phyloP scores from a whole-genome alignment of 345 rosid species.

The Corchorus capsularis region DNA sequence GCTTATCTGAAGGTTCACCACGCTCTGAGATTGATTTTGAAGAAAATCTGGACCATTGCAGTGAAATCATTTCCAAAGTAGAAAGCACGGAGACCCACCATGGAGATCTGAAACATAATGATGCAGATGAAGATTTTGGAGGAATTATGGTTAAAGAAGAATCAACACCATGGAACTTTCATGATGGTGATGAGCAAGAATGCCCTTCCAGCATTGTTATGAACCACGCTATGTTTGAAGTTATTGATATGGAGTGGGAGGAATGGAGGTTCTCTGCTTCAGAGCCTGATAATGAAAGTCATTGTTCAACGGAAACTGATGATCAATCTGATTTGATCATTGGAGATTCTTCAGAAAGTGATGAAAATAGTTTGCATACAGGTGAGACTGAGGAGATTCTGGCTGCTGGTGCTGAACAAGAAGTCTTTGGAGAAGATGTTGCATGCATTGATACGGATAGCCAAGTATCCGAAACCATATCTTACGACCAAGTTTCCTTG shows the following conservation, averaged over 20 bases:
- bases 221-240: conserved; percentile 30
- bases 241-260: conserved; percentile 55
- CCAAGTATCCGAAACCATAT: conserved; percentile 19
- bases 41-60: conserved; percentile 13
- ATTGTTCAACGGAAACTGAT: conserved; percentile 27
- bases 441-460: conserved; percentile 25
- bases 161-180: conserved; percentile 4
- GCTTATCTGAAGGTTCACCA: conserved; percentile 42
- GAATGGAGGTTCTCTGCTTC: conserved; percentile 28
- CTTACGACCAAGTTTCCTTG: conserved; percentile 23
- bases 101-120: conserved; percentile 18
- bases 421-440: conserved; percentile 32
- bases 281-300: conserved; percentile 28
- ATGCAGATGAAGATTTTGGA: conserved; percentile 18
- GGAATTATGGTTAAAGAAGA: conserved; percentile 24
- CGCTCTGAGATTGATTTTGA: conserved; percentile 39
- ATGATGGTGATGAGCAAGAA: conserved; percentile 27
- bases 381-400: conserved; percentile 32
- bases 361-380: conserved; percentile 20
- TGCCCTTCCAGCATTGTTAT: conserved; percentile 21
- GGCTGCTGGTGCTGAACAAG: conserved; percentile 25
- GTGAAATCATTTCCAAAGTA: conserved; percentile 5
- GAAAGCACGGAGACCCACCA: conserved; percentile 3
- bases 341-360: conserved; percentile 23
- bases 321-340: conserved; percentile 16